A percentile compares a stretch with the other conserved stretches of the same genome.
These are phyloP conservation scores for Balamuthia mandrillaris DNA, from an alignment of 208 protist genomes.

Conservation along the genomic window DNA sequence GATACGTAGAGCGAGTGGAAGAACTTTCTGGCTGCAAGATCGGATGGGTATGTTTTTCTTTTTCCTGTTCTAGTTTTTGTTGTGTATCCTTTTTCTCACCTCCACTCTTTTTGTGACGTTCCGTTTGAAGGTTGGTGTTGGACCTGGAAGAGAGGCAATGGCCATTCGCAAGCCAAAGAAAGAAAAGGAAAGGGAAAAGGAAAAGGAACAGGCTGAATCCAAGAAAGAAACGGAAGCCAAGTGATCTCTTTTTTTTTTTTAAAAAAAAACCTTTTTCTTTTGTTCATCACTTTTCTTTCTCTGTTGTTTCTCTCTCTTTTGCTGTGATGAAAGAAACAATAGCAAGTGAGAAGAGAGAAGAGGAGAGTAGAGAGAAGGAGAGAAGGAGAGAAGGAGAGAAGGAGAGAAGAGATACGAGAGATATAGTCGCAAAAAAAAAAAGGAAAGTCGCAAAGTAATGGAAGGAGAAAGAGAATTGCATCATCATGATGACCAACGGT, in stretches of 20 bases:
- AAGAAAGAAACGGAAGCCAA: neutral
- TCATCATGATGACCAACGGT: too few relatives aligned
- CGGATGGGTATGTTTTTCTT: neutral
- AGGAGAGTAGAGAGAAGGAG: too few relatives aligned
- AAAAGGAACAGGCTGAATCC: neutral
- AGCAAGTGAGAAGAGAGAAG: neutral
- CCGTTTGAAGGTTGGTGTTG: neutral
- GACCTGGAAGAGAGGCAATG: conserved; percentile 15
- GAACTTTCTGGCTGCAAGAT: conserved; percentile 43
- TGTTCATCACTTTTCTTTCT: neutral
- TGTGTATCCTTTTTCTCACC: neutral
- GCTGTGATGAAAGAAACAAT: neutral
- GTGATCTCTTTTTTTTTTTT: neutral
- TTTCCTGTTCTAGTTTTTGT: neutral
- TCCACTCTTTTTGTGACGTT: neutral
- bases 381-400: too few relatives aligned
- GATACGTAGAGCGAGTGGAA: conserved; percentile 52
- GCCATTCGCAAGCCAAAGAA: neutral
- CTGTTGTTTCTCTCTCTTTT: neutral
- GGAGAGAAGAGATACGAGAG: too few relatives aligned
- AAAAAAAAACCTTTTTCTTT: neutral
- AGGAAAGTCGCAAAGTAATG: too few relatives aligned
- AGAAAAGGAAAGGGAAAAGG: neutral
- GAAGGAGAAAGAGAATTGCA: too few relatives aligned
- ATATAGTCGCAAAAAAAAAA: too few relatives aligned